Conservation (phyloP, 2,329 filamentous ascomycete species). For the Lachnellula cervina region DNA sequence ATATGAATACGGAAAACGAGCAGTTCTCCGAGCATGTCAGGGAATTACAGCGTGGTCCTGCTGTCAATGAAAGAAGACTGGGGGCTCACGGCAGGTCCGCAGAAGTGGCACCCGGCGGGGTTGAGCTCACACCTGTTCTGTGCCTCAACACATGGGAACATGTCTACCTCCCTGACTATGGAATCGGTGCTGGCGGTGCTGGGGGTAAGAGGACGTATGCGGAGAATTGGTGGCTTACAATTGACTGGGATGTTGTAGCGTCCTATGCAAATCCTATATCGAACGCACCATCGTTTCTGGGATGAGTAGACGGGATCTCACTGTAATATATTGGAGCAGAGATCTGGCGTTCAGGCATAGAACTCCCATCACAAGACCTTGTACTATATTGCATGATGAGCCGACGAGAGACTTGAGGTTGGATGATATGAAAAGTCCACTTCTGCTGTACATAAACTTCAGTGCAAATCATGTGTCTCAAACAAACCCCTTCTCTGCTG, state of each 20-base stretch:
- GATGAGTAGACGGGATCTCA: not conserved
- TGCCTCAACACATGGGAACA: constrained; percentile 98
- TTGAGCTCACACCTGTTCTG: constrained; percentile 69
- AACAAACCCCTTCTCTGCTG: too few relatives aligned
- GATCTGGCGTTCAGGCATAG: constrained; percentile 15
- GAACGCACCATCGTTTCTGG: not conserved
- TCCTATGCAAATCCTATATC: constrained; percentile 8
- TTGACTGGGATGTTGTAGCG: constrained; percentile 78
- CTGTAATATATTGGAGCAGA: constrained; percentile 20
- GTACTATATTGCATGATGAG: constrained; percentile 26
- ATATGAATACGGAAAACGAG: constrained; percentile 62
- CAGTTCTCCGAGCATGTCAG: constrained; percentile 37
- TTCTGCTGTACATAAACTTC: constrained; percentile 8
- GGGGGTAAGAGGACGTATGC: constrained; percentile 71
- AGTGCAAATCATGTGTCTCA: not conserved
- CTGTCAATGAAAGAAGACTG: constrained; percentile 33
- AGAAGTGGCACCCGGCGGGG: constrained; percentile 51
- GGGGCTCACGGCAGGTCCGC: constrained; percentile 27
- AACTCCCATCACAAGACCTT: constrained; percentile 3
- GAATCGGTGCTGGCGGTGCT: constrained; percentile 50
- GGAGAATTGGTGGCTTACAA: constrained; percentile 77
- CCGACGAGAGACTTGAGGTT: constrained; percentile 2
- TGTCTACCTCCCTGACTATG: constrained; percentile 80
- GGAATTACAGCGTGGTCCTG: constrained; percentile 26
- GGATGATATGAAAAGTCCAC: constrained; percentile 7